These are phyloP conservation scores for Draba incana DNA, from an alignment of 345 rosid species.

Conservation along the genomic window DNA sequence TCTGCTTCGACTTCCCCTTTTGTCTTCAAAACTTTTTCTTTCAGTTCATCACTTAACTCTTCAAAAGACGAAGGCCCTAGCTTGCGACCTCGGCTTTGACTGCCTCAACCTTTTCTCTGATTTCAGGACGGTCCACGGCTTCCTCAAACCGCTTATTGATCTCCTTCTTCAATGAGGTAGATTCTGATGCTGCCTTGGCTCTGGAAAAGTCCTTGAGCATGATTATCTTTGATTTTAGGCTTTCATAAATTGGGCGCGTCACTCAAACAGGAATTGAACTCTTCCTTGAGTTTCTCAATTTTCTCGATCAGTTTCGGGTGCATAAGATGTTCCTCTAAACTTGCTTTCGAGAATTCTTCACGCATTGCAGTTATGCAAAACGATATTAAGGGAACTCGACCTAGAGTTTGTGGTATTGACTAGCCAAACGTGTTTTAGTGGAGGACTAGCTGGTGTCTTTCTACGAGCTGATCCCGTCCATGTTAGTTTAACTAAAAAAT, in stretches of 20 bases:
- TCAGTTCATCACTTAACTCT: conserved; percentile 59
- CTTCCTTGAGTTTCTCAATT: conserved; percentile 67
- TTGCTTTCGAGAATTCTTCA: conserved; percentile 56
- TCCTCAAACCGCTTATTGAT: conserved; percentile 64
- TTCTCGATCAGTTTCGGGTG: conserved; percentile 61
- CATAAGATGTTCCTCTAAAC: conserved; percentile 57
- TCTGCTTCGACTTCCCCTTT: conserved; percentile 61
- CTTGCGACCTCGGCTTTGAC: conserved; percentile 55
- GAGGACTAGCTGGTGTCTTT: no score
- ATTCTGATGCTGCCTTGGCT: conserved; percentile 53
- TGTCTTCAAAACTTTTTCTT: conserved; percentile 52
- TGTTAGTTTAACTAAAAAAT: no score
- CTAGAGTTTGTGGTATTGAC: no score
- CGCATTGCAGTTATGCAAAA: conserved; percentile 47
- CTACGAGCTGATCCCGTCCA: no score
- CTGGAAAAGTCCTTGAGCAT: conserved; percentile 69
- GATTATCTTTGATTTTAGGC: conserved; percentile 66
- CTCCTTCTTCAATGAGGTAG: conserved; percentile 50
- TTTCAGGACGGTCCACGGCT: conserved; percentile 55
- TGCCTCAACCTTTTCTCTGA: conserved; percentile 68
- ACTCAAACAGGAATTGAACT: conserved; percentile 54
- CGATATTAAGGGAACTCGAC: no score
- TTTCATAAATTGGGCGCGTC: conserved; percentile 66
- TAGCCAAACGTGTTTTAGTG: no score
- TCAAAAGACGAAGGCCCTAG: conserved; percentile 56